phyloP scores from a whole-genome alignment of 164 flowering plant genomes.

The Chloranthus sessilifolius region DNA sequence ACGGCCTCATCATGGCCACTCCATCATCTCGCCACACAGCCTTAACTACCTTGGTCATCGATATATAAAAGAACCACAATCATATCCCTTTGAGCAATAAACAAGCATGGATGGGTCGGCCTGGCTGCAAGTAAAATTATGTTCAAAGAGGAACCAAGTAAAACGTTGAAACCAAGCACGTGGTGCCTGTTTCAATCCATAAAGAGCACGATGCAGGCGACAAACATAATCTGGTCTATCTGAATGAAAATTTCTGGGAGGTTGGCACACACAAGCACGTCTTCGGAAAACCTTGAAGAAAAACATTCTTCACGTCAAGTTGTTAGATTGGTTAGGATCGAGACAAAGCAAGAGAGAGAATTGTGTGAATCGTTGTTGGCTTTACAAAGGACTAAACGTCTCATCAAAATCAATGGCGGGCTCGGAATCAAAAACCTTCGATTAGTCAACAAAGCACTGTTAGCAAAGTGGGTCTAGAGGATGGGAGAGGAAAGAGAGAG shows the following conservation, averaged over 20 bases:
- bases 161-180: slow-evolving; percentile 3
- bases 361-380: background rate
- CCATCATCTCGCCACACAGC: too few species aligned
- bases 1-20: too few species aligned
- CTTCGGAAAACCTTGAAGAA: background rate
- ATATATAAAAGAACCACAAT: too few species aligned
- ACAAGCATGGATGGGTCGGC: too few species aligned
- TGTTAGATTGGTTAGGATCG: background rate
- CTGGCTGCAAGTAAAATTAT: too few species aligned
- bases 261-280: background rate
- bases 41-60: too few species aligned
- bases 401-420: background rate
- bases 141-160: too few species aligned
- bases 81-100: too few species aligned
- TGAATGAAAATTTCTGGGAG: background rate
- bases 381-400: background rate
- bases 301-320: background rate
- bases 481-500: too few species aligned
- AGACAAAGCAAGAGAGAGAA: background rate
- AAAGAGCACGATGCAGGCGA: background rate
- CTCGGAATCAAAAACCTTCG: too few species aligned
- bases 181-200: slow-evolving; percentile 3
- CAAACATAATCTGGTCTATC: background rate
- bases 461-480: too few species aligned
- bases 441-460: too few species aligned